Conservation (phyloP, 768 basidiomycete species). For the Calocybe cyanea region DNA sequence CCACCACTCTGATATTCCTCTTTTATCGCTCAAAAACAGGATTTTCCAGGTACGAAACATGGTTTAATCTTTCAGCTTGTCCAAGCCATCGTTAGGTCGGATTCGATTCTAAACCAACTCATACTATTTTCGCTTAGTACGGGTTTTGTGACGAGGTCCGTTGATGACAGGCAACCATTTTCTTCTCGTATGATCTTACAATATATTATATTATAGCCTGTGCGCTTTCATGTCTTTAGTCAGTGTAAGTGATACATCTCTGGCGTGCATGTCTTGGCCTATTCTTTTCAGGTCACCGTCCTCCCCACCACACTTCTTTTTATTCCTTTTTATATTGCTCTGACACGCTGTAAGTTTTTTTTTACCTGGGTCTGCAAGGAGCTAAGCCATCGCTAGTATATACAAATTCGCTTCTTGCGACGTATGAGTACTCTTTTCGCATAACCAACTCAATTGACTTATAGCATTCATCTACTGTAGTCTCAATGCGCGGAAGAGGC, state of each 20-base stretch:
- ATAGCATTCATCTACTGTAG: background rate
- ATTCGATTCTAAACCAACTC: slow-evolving; percentile 14
- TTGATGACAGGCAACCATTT: background rate
- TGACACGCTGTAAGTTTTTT: slow-evolving; percentile 5
- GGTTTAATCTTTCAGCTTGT: background rate
- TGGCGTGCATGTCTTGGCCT: background rate
- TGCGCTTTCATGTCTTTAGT: slow-evolving; percentile 10
- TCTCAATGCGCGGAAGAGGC: slow-evolving; percentile 12
- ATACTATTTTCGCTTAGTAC: slow-evolving; percentile 12
- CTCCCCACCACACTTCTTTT: slow-evolving; percentile 6
- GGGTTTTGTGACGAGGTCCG: slow-evolving; percentile 12
- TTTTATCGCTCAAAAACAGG: slow-evolving; percentile 8
- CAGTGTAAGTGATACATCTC: slow-evolving; percentile 1
- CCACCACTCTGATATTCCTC: slow-evolving; percentile 6
- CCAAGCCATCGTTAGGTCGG: slow-evolving; percentile 1
- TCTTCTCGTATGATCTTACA: background rate
- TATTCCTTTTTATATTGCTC: slow-evolving; percentile 7
- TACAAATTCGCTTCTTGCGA: slow-evolving; percentile 11
- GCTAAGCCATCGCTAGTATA: slow-evolving; percentile 2
- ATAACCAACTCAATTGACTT: background rate
- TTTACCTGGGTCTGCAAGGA: too few species aligned
- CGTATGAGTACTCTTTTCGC: background rate
- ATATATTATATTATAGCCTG: background rate
- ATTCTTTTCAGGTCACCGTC: slow-evolving; percentile 6
- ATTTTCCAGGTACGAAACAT: slow-evolving; percentile 4